Base-by-base conservation (phyloP, 495 filamentous ascomycete species). In the Achaetomiella virescens region DNA sequence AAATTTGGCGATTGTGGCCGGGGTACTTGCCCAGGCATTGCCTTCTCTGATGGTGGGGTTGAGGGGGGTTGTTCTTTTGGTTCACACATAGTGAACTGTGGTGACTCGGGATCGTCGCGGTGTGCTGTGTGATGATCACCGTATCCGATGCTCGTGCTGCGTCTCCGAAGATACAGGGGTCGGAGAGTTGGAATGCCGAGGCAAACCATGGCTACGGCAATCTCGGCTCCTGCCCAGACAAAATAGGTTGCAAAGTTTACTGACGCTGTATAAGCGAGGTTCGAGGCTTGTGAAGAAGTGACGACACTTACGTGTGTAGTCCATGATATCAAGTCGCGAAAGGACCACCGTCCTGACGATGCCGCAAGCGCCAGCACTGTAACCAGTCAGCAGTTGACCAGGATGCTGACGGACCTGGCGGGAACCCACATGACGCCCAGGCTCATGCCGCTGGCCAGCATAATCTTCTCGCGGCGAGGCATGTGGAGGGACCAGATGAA, bases 401-500 rank as follows among this genome's bases (percentile, higher is more conserved):
- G 22, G 12, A 5, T 18, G 24, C n/a, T 24, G 20, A 2, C 6
- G 27, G 37, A 18, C 37, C 21, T 4, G 6, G 22, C 35, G 20
- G 27, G 40, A 18, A 59, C 71, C 63, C 59, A 74, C 73, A 77
- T 64, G 18, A 75, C 62, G 18, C 73, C 73, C 1, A 75, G 58
- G 46, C 70, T 73, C 73, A 75, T 76, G 5, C 73, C 66, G 12
- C 69, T 61, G 5, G 70, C 68, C 14, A 76, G 48, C 48, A 74
- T 63, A 21, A 72, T 46, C 57, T 77, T 77, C 25, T 77, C 75
- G 18, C 63, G 53, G 24, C 55, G 62, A 14, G 69, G 66, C 69
- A 77, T 77, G 17, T 66, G 66, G 29, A 76, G 55, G 8, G 64
- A 66, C 55, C 61, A 64, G 31, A 74, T 76, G 36, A 77, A 71